phyloP scores from a whole-genome alignment of 768 basidiomycete genomes.

The Tricholoma furcatifolium region DNA sequence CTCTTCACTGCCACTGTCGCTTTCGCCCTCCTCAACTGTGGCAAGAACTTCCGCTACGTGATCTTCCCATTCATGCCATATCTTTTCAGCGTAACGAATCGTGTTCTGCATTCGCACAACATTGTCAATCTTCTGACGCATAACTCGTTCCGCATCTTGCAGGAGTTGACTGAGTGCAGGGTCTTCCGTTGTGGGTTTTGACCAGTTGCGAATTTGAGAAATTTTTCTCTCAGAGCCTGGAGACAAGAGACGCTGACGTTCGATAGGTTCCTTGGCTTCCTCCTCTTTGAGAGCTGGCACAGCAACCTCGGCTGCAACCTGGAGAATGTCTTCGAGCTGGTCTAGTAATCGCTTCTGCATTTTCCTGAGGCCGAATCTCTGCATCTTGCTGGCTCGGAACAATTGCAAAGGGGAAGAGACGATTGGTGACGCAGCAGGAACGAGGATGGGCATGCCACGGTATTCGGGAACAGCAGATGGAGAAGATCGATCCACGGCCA shows the following conservation, averaged over 20 bases:
- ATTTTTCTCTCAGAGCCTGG: conserved; percentile 89
- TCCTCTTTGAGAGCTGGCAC: conserved; percentile 91
- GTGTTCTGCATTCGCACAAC: conserved; percentile 97
- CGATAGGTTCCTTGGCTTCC: conserved; percentile 87
- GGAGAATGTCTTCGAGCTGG: conserved; percentile 83
- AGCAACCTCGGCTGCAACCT: conserved; percentile 76
- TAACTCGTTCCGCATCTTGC: conserved; percentile 84
- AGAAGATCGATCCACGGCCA: conserved; percentile 73
- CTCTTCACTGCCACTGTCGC: conserved; percentile 42
- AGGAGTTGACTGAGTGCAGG: conserved; percentile 78
- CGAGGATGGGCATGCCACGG: conserved; percentile 82
- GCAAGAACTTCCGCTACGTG: conserved; percentile 71
- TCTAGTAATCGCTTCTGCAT: conserved; percentile 79
- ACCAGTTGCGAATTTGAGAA: conserved; percentile 81
- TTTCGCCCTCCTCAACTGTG: conserved; percentile 46
- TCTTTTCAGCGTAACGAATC: conserved; percentile 94
- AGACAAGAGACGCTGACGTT: conserved; percentile 87
- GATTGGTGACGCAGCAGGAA: conserved; percentile 68
- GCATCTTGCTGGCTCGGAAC: conserved; percentile 77
- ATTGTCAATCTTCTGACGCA: conserved; percentile 92
- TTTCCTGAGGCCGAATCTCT: conserved; percentile 77
- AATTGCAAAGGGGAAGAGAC: conserved; percentile 75
- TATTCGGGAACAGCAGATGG: conserved; percentile 74
- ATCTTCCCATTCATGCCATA: conserved; percentile 96
- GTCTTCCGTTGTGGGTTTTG: conserved; percentile 83